Percentiles rank a stretch among this genome's conserved stretches.
Conservation (phyloP, 108 stramenopile genomes). For the Schizochytrium sp. region DNA sequence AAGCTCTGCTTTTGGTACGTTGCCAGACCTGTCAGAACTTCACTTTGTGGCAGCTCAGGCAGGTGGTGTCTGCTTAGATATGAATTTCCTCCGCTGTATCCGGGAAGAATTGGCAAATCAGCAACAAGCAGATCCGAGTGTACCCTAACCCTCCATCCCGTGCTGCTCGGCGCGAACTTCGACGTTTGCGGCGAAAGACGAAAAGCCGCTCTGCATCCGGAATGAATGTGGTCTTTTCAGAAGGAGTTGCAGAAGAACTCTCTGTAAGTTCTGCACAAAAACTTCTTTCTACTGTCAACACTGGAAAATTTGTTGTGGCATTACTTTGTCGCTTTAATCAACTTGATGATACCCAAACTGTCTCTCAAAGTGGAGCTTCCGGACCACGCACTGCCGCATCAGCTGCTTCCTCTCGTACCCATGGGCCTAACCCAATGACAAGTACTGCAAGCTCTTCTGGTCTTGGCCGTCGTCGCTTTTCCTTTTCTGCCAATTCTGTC, state of each 20-base stretch:
- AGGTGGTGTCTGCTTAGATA: conserved; percentile 48
- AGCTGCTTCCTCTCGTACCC: too few species aligned
- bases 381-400: too few species aligned
- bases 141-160: too few species aligned
- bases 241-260: neutral
- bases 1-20: neutral
- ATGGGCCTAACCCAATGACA: too few species aligned
- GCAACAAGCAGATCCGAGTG: neutral
- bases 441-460: neutral
- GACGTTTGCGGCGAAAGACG: neutral
- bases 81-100: neutral
- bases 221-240: neutral
- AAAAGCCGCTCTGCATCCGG: neutral
- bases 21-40: conserved; percentile 43
- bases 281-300: neutral
- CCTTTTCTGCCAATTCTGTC: neutral
- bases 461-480: neutral
- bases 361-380: neutral
- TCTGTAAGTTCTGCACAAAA: neutral
- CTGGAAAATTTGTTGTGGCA: neutral
- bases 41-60: neutral
- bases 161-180: too few species aligned
- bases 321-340: conserved; percentile 15
- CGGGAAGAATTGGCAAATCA: neutral
- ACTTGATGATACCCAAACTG: neutral